phyloP scores from a whole-genome alignment of 768 basidiomycete species.

The Lactarius indigo region DNA sequence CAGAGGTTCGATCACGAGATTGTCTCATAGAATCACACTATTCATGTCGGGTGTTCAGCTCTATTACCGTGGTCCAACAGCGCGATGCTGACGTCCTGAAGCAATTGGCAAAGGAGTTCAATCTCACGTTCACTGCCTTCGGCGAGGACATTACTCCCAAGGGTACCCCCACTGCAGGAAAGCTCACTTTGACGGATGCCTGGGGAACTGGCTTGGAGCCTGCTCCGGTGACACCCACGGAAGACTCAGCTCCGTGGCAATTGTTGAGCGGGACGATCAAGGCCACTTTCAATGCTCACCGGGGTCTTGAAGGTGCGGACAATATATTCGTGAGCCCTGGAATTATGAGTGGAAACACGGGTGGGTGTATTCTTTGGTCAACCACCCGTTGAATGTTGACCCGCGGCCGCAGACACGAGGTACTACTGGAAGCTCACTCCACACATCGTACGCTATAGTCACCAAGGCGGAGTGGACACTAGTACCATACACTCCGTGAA shows the following conservation, averaged over 20 bases:
- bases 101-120: conserved; percentile 35
- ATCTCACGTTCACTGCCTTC: conserved; percentile 42
- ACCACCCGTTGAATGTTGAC: background rate
- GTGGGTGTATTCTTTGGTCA: conserved; percentile 24
- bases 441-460: conserved; percentile 24
- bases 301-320: conserved; percentile 27
- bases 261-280: conserved; percentile 45
- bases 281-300: conserved; percentile 35
- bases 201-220: conserved; percentile 37
- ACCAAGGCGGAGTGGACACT: conserved; percentile 31
- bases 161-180: conserved; percentile 34
- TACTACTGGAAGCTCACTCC: conserved; percentile 23
- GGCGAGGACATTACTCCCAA: conserved; percentile 32
- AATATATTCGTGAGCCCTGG: conserved; percentile 40
- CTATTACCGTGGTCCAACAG: conserved; percentile 32
- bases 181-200: conserved; percentile 37
- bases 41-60: conserved; percentile 25
- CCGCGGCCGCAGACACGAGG: conserved; percentile 16
- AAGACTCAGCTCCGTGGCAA: conserved; percentile 35
- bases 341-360: conserved; percentile 36
- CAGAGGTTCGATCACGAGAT: conserved; percentile 28
- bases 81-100: conserved; percentile 32
- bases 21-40: background rate
- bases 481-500: conserved; percentile 62
- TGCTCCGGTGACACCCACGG: conserved; percentile 42